Conservation (phyloP, 2,329 filamentous ascomycete species). For the Byssoonygena ceratinophila region DNA sequence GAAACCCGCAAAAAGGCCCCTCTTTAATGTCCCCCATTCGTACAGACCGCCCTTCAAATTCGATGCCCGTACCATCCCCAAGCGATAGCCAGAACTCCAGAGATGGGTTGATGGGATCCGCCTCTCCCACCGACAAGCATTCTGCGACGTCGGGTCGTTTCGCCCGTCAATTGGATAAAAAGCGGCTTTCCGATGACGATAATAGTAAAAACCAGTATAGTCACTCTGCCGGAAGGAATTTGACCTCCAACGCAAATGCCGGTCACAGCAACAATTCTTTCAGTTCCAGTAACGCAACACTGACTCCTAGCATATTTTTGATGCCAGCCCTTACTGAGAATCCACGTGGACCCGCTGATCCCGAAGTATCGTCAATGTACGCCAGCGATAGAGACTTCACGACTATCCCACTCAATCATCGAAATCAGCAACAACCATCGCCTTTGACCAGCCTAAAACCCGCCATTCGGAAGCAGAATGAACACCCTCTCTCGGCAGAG, state of each 20-base stretch:
- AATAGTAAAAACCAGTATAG: not conserved
- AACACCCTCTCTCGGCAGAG: constrained; percentile 31
- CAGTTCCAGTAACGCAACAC: constrained; percentile 9
- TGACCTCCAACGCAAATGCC: not conserved
- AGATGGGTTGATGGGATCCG: constrained; percentile 39
- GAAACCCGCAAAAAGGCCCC: constrained; percentile 17
- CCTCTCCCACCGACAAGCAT: constrained; percentile 1
- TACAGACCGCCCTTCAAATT: constrained; percentile 34
- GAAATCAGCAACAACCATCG: not conserved
- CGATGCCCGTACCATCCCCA: constrained; percentile 43
- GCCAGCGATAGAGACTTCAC: constrained; percentile 15
- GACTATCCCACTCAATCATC: constrained; percentile 11
- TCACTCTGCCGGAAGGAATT: not conserved
- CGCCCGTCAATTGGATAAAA: not conserved
- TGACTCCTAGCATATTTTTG: not conserved
- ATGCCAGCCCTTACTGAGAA: constrained; percentile 1
- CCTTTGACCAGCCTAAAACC: not conserved
- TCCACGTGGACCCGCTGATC: constrained; percentile 7
- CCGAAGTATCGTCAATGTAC: constrained; percentile 14
- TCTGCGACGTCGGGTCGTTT: constrained; percentile 5
- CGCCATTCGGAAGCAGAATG: not conserved
- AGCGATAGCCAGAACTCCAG: constrained; percentile 44
- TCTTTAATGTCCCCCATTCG: constrained; percentile 35
- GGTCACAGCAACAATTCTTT: not conserved
- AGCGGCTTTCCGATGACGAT: constrained; percentile 7